Percentiles rank a stretch among this genome's conserved stretches.
Evolutionary conservation across 345 rosid species (phyloP).

Genomic region (Gossypium raimondii): DNA sequence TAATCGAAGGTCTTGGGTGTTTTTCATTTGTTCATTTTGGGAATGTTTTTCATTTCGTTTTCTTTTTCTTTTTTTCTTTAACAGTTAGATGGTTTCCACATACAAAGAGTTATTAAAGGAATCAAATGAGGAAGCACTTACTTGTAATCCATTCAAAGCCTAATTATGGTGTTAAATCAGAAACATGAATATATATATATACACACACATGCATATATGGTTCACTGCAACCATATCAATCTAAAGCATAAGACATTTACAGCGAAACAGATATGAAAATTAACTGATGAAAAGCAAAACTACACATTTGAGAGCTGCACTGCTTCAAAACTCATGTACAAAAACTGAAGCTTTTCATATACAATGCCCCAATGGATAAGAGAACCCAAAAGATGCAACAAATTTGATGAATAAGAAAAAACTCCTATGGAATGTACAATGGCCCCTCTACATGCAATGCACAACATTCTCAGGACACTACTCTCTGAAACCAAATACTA

Average conservation of each 20-base stretch:
- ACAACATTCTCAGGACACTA: constrained; percentile 16
- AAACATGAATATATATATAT: background rate
- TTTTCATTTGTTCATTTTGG: no score
- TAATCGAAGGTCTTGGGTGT: no score
- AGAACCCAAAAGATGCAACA: background rate
- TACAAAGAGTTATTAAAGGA: background rate
- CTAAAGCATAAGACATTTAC: background rate
- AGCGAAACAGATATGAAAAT: background rate
- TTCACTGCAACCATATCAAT: background rate
- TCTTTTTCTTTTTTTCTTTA: no score
- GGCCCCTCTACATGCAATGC: constrained; percentile 13
- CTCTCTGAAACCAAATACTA: background rate
- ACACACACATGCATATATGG: background rate
- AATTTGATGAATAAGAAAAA: constrained; percentile 2
- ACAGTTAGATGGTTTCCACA: no score
- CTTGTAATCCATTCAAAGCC: background rate
- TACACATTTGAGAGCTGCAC: background rate
- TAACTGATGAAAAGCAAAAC: background rate
- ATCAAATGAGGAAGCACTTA: background rate
- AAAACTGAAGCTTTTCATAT: constrained; percentile 10
- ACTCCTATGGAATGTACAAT: constrained; percentile 18
- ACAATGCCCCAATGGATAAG: constrained; percentile 11
- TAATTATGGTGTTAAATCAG: background rate
- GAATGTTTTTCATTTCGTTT: no score
- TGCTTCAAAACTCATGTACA: background rate